Evolutionary conservation across 139 green algal genomes (phyloP), one percentile per base, ranked within the genome.

Genomic region (Chlorella vulgaris): DNA sequence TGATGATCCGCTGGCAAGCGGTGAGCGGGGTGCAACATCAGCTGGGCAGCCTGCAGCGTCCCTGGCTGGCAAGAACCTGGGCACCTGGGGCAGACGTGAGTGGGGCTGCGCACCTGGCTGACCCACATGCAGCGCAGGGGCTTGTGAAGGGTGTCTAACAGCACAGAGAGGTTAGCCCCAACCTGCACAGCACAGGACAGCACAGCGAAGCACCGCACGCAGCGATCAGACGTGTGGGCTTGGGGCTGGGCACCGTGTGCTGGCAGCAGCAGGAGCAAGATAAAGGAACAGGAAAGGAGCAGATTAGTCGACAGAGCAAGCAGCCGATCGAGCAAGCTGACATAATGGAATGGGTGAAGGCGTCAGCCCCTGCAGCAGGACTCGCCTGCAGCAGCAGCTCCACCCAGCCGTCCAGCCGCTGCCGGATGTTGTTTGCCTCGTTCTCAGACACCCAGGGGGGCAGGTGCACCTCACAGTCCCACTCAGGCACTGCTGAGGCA

Each of bases 111-210:
- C 15, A 77, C n/a, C 80, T 98, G 93, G 62, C 85, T 94, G 26
- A 98, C 81, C 96, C 96, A 99, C 40, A 98, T 82, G 60, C 94
- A 93, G 40, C 94, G 91, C 86, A 99, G 87, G 21, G 96, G 96
- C 86, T 98, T 98, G n/a, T 60, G 51, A 69, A 99, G 81, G 29
- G 29, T 33, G 22, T 28, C 43, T 22, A 42, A 50, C 63, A 94
- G 81, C 19, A 18, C 4, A 15, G 50, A 81, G 4, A 90, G 28
- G 40, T 90, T 84, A 4, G 71, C 73, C 0, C 74, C 66, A 8
- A 87, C 71, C 83, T 88, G 84, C 31, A 73, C 3, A 42, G 31
- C 36, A 73, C 28, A 28, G 7, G 22, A 53, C 28, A 10, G 47
- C 47, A 24, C 15, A 58, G 47, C 15, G 13, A 15, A 65, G 55